phyloP scores from a whole-genome alignment of 257 asterid species.

The Fraxinus cuspidata region DNA sequence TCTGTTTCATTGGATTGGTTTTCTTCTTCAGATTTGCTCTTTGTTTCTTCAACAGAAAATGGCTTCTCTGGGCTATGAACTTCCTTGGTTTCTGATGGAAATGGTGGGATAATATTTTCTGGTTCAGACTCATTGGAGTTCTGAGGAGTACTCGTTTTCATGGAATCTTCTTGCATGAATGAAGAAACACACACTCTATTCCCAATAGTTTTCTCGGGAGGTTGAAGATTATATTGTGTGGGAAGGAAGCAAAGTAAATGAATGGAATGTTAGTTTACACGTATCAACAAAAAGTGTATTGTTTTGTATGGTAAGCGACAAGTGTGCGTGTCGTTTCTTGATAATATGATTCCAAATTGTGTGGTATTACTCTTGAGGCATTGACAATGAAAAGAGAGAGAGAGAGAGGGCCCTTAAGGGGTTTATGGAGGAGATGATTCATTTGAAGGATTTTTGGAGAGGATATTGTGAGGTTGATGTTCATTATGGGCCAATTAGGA shows the following conservation, averaged over 20 bases:
- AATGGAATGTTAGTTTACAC: constrained; percentile 59
- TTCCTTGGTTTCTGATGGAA: constrained; percentile 6
- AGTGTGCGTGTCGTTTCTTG: constrained; percentile 51
- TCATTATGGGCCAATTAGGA: constrained; percentile 34
- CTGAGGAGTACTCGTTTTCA: not conserved
- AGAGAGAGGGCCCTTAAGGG: constrained; percentile 11
- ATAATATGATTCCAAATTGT: constrained; percentile 32
- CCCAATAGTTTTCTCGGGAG: not conserved
- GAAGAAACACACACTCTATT: not conserved
- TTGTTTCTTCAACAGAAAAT: not conserved
- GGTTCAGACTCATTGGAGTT: not conserved
- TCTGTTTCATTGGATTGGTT: not conserved
- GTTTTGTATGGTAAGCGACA: constrained; percentile 58
- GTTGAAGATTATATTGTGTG: constrained; percentile 26
- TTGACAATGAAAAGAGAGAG: not conserved
- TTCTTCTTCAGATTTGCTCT: constrained; percentile 5
- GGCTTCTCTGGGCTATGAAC: not conserved
- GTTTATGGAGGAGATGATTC: constrained; percentile 17
- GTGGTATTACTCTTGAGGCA: constrained; percentile 31
- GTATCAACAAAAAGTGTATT: constrained; percentile 35
- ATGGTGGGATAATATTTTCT: not conserved
- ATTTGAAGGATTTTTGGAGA: constrained; percentile 24
- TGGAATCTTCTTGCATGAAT: constrained; percentile 19
- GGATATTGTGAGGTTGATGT: constrained; percentile 50
- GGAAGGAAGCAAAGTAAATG: constrained; percentile 29